Evolutionary conservation across 2,329 filamentous ascomycete species (phyloP).

Genomic region (Fusarium redolens): DNA sequence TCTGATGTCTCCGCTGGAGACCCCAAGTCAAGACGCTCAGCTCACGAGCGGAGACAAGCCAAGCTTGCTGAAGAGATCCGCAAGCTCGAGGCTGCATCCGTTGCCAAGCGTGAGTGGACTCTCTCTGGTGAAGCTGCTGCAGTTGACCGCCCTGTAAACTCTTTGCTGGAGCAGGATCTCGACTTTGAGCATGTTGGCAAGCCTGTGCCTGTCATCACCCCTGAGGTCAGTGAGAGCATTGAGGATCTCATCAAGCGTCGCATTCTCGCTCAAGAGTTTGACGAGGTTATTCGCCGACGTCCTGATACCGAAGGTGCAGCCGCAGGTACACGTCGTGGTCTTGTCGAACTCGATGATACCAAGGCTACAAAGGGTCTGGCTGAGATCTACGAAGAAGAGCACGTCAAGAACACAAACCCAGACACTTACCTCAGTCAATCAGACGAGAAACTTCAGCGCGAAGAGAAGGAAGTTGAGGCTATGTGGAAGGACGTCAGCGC

Average conservation of each 20-base stretch:
- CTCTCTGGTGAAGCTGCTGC: constrained; percentile 89
- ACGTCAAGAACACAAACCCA: constrained; percentile 81
- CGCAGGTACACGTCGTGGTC: constrained; percentile 72
- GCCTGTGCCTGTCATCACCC: constrained; percentile 92
- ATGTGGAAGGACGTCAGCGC: constrained; percentile 85
- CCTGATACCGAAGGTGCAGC: constrained; percentile 77
- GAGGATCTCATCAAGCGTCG: constrained; percentile 94
- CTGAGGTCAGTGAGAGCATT: constrained; percentile 89
- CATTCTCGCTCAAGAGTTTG: constrained; percentile 89
- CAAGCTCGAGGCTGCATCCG: constrained; percentile 86
- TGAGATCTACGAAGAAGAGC: constrained; percentile 94
- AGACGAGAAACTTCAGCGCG: constrained; percentile 83
- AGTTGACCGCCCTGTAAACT: constrained; percentile 86
- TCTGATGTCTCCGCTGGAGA: constrained; percentile 76
- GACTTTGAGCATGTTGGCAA: constrained; percentile 97
- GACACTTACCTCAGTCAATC: constrained; percentile 82
- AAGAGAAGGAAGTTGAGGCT: constrained; percentile 83
- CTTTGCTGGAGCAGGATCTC: constrained; percentile 91
- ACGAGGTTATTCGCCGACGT: constrained; percentile 86
- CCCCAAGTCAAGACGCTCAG: constrained; percentile 79
- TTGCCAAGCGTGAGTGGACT: constrained; percentile 92
- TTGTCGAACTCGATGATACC: constrained; percentile 84
- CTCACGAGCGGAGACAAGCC: constrained; percentile 87
- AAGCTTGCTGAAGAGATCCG: constrained; percentile 92
- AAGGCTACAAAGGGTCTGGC: constrained; percentile 90